These are phyloP conservation scores for Suillus paluster DNA, from an alignment of 768 basidiomycete genomes.

Conservation along the genomic window DNA sequence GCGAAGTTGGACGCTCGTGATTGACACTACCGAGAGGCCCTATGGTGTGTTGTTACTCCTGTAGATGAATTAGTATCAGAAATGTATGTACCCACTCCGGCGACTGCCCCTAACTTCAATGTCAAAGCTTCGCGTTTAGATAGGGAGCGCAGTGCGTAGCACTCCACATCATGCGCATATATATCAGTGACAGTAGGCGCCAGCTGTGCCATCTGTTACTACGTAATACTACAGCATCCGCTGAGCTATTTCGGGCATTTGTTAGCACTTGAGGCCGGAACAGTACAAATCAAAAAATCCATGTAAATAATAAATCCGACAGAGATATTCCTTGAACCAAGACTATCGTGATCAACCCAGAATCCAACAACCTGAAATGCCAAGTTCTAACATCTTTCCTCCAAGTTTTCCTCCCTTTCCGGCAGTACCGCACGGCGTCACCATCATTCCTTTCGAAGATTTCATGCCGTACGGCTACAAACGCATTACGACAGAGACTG, in stretches of 20 bases:
- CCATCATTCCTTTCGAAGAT: conserved; percentile 47
- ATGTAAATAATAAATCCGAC: conserved; percentile 6
- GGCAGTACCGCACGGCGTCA: conserved; percentile 40
- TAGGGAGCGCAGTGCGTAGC: not conserved
- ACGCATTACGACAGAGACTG: conserved; percentile 9
- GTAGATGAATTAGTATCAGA: not conserved
- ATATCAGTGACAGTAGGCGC: too few species aligned
- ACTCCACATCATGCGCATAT: not conserved
- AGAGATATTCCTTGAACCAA: conserved; percentile 1
- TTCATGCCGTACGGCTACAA: conserved; percentile 38
- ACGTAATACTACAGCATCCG: conserved; percentile 9
- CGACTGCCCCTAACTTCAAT: not conserved
- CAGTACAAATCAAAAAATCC: conserved; percentile 7
- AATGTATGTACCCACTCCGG: not conserved
- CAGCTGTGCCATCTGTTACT: not conserved
- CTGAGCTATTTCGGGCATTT: not conserved
- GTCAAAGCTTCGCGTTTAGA: not conserved
- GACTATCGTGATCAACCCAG: not conserved
- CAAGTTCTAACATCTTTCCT: not conserved
- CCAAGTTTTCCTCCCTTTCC: conserved; percentile 55
- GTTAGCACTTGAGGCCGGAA: not conserved
- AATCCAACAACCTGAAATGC: not conserved
- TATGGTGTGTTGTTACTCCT: not conserved
- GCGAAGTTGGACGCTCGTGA: not conserved
- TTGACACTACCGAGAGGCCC: not conserved